Conservation (phyloP, 2,329 filamentous ascomycete species). For the Aureobasidium leucospermi region DNA sequence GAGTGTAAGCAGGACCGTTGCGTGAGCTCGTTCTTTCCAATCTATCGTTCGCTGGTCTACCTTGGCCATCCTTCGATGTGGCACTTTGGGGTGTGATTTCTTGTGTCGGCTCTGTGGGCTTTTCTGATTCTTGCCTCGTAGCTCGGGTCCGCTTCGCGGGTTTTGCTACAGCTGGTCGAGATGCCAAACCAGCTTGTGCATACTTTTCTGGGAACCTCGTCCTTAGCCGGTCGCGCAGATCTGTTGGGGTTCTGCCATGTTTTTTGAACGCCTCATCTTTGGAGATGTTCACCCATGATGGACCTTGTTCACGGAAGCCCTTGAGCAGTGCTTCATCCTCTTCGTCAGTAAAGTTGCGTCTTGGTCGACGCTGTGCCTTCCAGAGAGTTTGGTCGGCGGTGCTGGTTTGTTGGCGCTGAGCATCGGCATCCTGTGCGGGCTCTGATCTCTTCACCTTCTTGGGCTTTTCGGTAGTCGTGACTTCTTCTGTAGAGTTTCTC, state of each 20-base stretch:
- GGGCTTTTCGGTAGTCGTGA: neutral
- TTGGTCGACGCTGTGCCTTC: slow-evolving; percentile 40
- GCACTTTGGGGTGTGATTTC: neutral
- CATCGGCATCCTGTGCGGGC: neutral
- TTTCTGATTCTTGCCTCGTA: neutral
- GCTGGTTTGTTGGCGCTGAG: neutral
- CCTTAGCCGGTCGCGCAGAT: slow-evolving; percentile 55
- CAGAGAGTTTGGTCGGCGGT: neutral
- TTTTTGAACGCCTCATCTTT: slow-evolving; percentile 48
- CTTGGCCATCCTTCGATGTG: neutral
- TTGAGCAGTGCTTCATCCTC: slow-evolving; percentile 53
- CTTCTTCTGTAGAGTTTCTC: neutral
- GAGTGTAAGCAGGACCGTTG: slow-evolving; percentile 14
- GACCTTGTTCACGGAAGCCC: slow-evolving; percentile 52
- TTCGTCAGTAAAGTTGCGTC: slow-evolving; percentile 47
- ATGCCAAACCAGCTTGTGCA: slow-evolving; percentile 38
- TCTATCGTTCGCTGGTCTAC: neutral
- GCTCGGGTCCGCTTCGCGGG: slow-evolving; percentile 14
- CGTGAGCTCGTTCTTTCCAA: neutral
- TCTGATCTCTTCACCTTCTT: neutral
- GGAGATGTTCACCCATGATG: slow-evolving; percentile 53
- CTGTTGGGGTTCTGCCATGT: slow-evolving; percentile 46
- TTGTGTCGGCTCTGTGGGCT: neutral
- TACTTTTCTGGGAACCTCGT: slow-evolving; percentile 53
- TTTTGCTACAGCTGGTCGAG: slow-evolving; percentile 26